Base-by-base conservation (phyloP, 352 stramenopile species). In the Phytophthora foliorum region DNA sequence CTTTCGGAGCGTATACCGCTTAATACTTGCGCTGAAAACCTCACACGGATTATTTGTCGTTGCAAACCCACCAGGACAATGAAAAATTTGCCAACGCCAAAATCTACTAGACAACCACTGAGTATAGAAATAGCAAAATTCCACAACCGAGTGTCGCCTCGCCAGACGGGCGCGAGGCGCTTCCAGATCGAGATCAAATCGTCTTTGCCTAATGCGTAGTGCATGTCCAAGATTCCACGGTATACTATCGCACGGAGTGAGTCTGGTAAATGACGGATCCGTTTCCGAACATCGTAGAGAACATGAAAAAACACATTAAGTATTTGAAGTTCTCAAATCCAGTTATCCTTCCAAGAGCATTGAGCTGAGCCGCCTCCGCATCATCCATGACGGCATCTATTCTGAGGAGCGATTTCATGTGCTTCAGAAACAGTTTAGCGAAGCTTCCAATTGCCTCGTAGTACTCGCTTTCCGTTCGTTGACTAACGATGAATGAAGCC, bases 211-310 rank as follows among this genome's bases (percentile, higher is more conserved):
- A 21, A 27, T 14, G 49, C 38, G 11, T 44, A 56, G 34, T 56
- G 49, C 49, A 56, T 56, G 17, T 56, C 49, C 29, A 56, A 17
- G 17, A 56, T 44, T 16, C 31, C 49, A 16, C 24, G n/a, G n/a
- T 41, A 56, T n/a, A 56, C 49, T 3, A 21, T 19, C 5, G 38
- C 49, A 1, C 54, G 45, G 42, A 54, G 39, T 39, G 22, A 45
- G 17, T 39, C 32, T 48, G 38, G 16, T 1, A 74, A 46, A n/a
- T 74, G 48, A 10, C 22, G 4, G 14, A 59, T 60, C 1, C 53
- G 46, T 34, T 74, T 69, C 4, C 60, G 60, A 2, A 67, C 54
- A 46, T 74, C 67, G 59, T 69, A 69, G 2, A 74, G 17, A n/a
- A n/a, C 3, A 74, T 59, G 34, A 34, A 69, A 69, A 57, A 64